Conservation (phyloP, 306 rosid genomes). For the Trifolium dubium region DNA sequence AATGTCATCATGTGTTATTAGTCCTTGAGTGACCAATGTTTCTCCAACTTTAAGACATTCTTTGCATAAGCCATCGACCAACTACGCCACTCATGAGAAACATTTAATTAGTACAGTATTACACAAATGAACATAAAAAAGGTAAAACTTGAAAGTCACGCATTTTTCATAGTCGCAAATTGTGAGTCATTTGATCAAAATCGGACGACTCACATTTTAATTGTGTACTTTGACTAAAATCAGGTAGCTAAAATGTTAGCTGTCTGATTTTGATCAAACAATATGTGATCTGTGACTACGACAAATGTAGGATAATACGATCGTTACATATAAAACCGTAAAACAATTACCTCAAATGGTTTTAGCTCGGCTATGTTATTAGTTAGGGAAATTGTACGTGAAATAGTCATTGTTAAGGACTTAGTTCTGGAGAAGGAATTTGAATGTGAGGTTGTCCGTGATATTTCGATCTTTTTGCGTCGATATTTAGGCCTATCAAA, state of each 20-base stretch:
- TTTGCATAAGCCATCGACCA: conserved; percentile 69
- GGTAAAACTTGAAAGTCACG: background rate
- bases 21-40: conserved; percentile 66
- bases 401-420: conserved; percentile 50
- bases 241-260: background rate
- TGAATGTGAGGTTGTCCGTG: conserved; percentile 33
- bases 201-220: background rate
- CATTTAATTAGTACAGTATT: conserved; percentile 24
- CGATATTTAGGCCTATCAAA: conserved; percentile 61
- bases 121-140: background rate
- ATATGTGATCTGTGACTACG: background rate
- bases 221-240: background rate
- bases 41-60: conserved; percentile 63
- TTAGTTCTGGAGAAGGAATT: conserved; percentile 54
- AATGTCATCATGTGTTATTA: conserved; percentile 66
- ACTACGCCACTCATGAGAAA: conserved; percentile 49
- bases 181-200: background rate
- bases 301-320: background rate
- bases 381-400: conserved; percentile 56
- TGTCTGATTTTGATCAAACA: background rate
- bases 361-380: conserved; percentile 63
- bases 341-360: conserved; percentile 76
- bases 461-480: conserved; percentile 47
- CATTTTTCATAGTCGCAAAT: background rate
- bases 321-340: background rate